Conservation (phyloP, 2,329 filamentous ascomycete genomes). For the Lojkania enalia region DNA sequence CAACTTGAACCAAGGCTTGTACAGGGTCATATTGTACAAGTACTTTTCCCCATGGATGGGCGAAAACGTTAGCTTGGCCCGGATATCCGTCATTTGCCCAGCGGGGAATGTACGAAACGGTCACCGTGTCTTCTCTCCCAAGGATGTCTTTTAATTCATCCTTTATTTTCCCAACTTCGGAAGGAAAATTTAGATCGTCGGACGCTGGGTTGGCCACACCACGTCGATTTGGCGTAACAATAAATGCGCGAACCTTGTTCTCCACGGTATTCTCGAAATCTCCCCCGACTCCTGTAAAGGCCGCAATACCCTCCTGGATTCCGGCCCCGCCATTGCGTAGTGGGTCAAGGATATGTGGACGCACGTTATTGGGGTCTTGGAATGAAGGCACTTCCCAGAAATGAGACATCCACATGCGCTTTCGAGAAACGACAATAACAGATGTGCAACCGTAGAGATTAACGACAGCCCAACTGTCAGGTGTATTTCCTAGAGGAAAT, state of each 20-base stretch:
- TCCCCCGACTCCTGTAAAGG: conserved; percentile 10
- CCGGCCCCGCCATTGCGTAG: conserved; percentile 1
- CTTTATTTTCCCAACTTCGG: conserved; percentile 8
- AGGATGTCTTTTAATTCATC: conserved; percentile 3
- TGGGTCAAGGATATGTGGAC: neutral
- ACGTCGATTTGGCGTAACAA: conserved; percentile 7
- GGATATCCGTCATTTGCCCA: neutral
- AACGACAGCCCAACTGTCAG: conserved; percentile 1
- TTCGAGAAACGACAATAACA: conserved; percentile 12
- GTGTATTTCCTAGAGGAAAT: neutral
- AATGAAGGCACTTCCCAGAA: conserved; percentile 10
- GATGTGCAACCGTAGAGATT: conserved; percentile 9
- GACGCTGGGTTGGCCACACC: neutral
- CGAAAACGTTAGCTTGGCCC: neutral
- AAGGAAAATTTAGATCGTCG: conserved; percentile 3
- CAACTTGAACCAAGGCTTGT: neutral
- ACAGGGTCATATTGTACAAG: conserved; percentile 12
- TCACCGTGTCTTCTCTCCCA: neutral
- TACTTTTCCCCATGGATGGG: conserved; percentile 1
- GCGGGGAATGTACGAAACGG: neutral
- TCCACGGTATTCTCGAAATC: conserved; percentile 11
- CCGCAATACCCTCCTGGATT: conserved; percentile 5
- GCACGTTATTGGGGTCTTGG: neutral
- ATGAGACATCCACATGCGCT: conserved; percentile 13
- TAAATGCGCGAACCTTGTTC: conserved; percentile 9